Base-by-base conservation (phyloP, 2,329 filamentous ascomycete species). In the Aspergillus clavatus region DNA sequence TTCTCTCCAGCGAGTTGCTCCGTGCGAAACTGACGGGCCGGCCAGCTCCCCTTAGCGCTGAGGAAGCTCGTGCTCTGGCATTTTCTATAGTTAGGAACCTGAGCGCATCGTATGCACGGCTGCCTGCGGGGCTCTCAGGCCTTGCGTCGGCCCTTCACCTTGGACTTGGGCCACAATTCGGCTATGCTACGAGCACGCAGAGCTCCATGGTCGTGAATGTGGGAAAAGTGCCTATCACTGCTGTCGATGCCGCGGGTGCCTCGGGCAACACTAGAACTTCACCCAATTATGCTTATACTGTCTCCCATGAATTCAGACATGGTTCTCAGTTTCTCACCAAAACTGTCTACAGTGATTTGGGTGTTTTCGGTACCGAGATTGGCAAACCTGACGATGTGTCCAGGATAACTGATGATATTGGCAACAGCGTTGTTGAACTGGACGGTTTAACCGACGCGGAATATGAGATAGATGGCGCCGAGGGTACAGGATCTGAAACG, bases 151-250 rank as follows among this genome's bases (percentile, higher is more conserved):
- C 64, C 5, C 55, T 66, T 3, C 61, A 64, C 38, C 61, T 72
- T 12, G 68, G 68, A 7, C 45, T 71, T 5, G 63, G 63, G 1
- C 58, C 62, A 19, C 56, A 66, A 31, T 59, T 70, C 18, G 68
- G 67, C 1, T 45, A 55, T 40, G 37, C 51, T 2, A 49, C 48
- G 4, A 40, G 65, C 6, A 43, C 53, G 16, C 50, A 59, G 6
- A 56, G 51, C 7, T 44, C 53, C 3, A 47, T 69, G n/a, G 49
- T 50, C 4, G 53, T 69, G 7, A 54, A 61, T 39, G 50, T 60
- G 12, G 52, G 58, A 16, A 21, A 44, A 18, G 37, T 40, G 16
- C 19, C 43, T 3, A 7, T 42, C 31, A 40, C 41, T 38, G 27
- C 43, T 7, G 29, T 42, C 29, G 43, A 26, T 6, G 35, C 35